Evolutionary conservation across 306 rosid genomes (phyloP).

Genomic region (Cucurbita argyrosperma): DNA sequence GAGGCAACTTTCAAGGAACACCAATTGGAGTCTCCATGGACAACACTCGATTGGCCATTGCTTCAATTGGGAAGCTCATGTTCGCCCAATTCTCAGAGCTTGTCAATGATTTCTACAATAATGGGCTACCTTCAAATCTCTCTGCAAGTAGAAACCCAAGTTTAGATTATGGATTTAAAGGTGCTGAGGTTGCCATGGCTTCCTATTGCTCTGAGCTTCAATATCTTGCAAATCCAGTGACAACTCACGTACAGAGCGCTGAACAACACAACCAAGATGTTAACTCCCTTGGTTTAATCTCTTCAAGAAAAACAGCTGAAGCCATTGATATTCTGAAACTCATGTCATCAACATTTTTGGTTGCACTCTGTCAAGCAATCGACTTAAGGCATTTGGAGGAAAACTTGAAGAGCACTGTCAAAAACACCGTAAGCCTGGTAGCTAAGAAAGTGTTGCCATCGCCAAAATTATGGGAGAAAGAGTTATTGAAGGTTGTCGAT

Average conservation of each 20-base stretch:
- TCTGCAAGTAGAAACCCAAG: slow-evolving; percentile 65
- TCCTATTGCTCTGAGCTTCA: slow-evolving; percentile 79
- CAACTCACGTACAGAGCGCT: slow-evolving; percentile 80
- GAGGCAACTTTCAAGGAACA: slow-evolving; percentile 90
- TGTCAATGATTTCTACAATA: neutral
- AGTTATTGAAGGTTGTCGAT: slow-evolving; percentile 52
- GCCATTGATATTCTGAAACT: slow-evolving; percentile 65
- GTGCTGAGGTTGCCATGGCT: slow-evolving; percentile 89
- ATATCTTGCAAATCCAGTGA: slow-evolving; percentile 71
- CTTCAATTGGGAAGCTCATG: slow-evolving; percentile 67
- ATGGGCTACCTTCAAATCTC: slow-evolving; percentile 77
- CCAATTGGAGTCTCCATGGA: slow-evolving; percentile 97
- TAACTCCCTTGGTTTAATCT: slow-evolving; percentile 72
- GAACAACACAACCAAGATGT: slow-evolving; percentile 94
- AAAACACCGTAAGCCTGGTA: slow-evolving; percentile 50
- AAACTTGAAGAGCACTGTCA: slow-evolving; percentile 56
- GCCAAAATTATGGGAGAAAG: slow-evolving; percentile 64
- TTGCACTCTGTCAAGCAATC: slow-evolving; percentile 77
- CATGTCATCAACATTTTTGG: neutral
- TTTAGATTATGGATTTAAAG: slow-evolving; percentile 86
- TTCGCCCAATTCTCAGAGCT: too few relatives aligned
- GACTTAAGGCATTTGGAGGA: slow-evolving; percentile 90
- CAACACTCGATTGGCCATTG: slow-evolving; percentile 71
- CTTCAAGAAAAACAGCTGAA: slow-evolving; percentile 67
- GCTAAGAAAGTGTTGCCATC: slow-evolving; percentile 41